Evolutionary conservation across 306 rosid genomes (phyloP), one percentile per base, ranked within the genome.

Genomic region (Elaeagnus macrophylla): DNA sequence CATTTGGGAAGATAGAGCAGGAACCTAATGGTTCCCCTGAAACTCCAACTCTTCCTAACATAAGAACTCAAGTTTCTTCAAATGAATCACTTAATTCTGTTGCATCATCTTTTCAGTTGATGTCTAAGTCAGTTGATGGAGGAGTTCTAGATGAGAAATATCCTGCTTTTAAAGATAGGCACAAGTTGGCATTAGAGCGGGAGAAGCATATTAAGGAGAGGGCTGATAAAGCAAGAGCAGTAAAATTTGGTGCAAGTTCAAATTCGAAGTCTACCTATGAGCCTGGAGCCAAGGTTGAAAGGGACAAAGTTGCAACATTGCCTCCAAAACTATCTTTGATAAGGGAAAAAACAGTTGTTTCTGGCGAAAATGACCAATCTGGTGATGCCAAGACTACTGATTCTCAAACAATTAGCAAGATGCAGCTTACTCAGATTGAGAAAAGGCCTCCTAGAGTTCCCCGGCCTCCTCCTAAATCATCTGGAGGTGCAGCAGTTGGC

Each of bases 111-210:
- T 93, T 93, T 85, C 94, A 84, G 1, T 67, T 93, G 78, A 93
- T 93, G 96, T 93, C 99, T 41, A 93, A 84, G 77, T 87, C 97
- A 19, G 86, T 91, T 64, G 96, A 80, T 32, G 79, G 78, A 36
- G 81, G 78, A 36, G 81, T 84, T 42, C 54, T 61, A 19, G 94
- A 93, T 13, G 96, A 93, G 77, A 87, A 87, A 61, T 93, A 87
- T 62, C 99, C 99, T 3, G 94, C 90, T 0, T 93, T 80, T 60
- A 93, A 82, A 72, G 94, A 93, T 64, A 81, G 95, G 50, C 99
- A 93, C 76, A 93, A 81, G 64, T 68, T 87, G 79, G 99, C 95
- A 18, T 70, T 93, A 39, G 94, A 84, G 57, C 77, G 99, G 74
- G 99, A 93, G 70, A 78, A 77, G 54, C 67, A 84, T 11, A 71